phyloP scores from a whole-genome alignment of 106 monocot species.

The Gastrodia elata region DNA sequence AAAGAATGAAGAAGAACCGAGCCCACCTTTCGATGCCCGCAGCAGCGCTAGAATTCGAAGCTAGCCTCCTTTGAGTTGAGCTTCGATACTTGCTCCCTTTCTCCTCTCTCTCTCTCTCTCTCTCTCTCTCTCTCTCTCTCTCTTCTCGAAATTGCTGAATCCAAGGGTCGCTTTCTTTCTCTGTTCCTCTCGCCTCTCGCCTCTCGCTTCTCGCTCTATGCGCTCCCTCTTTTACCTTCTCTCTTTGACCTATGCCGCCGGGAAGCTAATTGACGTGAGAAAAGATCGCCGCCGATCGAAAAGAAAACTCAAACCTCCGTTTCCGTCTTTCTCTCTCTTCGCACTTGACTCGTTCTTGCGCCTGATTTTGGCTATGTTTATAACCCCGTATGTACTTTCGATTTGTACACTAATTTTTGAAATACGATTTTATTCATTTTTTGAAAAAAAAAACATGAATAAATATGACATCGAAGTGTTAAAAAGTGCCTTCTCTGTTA shows the following conservation, averaged over 20 bases:
- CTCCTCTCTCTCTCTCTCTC: neutral
- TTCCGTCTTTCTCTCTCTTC: neutral
- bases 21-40: neutral
- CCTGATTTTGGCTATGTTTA: no score
- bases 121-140: neutral
- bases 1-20: neutral
- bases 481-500: no score
- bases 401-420: no score
- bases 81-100: neutral
- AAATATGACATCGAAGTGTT: no score
- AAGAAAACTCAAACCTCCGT: neutral
- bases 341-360: neutral
- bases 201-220: neutral
- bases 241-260: constrained; percentile 2
- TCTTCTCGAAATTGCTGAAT: constrained; percentile 3
- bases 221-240: neutral
- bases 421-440: no score
- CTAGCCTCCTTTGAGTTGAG: neutral
- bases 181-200: neutral
- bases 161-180: neutral
- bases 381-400: no score
- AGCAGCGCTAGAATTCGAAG: neutral
- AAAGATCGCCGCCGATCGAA: constrained; percentile 8
- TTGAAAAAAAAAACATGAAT: no score
- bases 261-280: neutral